These are phyloP conservation scores for Wallacemonas collosoma DNA, from an alignment of 208 protist species.

Conservation along the genomic window DNA sequence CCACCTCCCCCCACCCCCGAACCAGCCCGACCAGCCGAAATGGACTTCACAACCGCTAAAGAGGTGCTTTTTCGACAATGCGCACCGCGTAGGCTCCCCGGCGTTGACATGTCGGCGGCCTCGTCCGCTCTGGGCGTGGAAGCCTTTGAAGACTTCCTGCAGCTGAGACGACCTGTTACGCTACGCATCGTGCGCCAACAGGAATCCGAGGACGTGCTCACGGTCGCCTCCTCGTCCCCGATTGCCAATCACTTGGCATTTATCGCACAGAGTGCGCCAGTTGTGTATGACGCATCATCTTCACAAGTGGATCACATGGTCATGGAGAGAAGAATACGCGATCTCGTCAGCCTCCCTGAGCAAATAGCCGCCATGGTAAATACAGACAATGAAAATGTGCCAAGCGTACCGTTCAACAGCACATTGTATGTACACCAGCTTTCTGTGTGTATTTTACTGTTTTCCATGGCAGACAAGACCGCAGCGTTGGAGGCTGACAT, in stretches of 20 bases:
- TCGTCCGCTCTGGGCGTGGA: not conserved
- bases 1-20: not conserved
- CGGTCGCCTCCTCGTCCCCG: not conserved
- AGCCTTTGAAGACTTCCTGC: not conserved
- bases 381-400: not conserved
- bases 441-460: constrained; percentile 4
- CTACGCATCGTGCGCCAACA: not conserved
- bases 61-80: not conserved
- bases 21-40: not conserved
- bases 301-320: not conserved
- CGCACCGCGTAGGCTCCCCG: not conserved
- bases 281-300: not conserved
- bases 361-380: not conserved
- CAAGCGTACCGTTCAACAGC: not conserved
- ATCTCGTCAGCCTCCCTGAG: constrained; percentile 9
- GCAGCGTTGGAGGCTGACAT: not conserved
- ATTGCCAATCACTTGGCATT: not conserved
- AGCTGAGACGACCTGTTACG: not conserved
- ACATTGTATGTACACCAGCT: not conserved
- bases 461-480: not conserved
- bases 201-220: not conserved
- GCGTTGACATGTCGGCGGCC: not conserved
- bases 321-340: constrained; percentile 2
- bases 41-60: constrained; percentile 6
- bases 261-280: constrained; percentile 5